A percentile compares a stretch with the other conserved stretches of the same genome.
phyloP scores from a whole-genome alignment of 1,139 yeast species.

The Waltiozyma sp. region DNA sequence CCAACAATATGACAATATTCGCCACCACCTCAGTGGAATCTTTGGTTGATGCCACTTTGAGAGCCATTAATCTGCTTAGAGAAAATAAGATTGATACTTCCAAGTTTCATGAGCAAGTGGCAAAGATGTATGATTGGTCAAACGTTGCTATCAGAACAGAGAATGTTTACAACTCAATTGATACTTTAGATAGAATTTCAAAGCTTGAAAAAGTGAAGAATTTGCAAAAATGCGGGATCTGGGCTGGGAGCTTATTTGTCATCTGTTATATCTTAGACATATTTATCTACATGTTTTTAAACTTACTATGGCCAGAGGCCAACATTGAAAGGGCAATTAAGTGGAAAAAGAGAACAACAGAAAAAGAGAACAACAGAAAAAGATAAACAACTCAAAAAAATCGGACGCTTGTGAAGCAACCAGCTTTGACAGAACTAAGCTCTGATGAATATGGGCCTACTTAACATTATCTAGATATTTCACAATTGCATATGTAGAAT shows the following conservation, averaged over 20 bases:
- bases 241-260: conserved; percentile 49
- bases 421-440: too few relatives aligned
- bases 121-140: conserved; percentile 84
- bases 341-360: conserved; percentile 5
- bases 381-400: too few relatives aligned
- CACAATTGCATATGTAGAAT: too few relatives aligned
- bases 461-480: too few relatives aligned
- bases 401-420: too few relatives aligned
- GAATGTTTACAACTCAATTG: conserved; percentile 57
- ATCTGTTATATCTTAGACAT: conserved; percentile 48
- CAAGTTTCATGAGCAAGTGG: conserved; percentile 66
- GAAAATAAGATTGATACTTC: conserved; percentile 58
- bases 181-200: conserved; percentile 23
- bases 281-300: conserved; percentile 49
- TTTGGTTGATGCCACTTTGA: conserved; percentile 53
- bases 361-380: not conserved
- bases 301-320: conserved; percentile 57
- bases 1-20: conserved; percentile 86
- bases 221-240: conserved; percentile 48
- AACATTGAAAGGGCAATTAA: conserved; percentile 50
- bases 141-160: conserved; percentile 85
- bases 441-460: too few relatives aligned
- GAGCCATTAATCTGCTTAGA: conserved; percentile 51
- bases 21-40: conserved; percentile 83
- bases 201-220: conserved; percentile 46